phyloP scores from a whole-genome alignment of 1,139 yeast species.

The Kodamaea ohmeri region DNA sequence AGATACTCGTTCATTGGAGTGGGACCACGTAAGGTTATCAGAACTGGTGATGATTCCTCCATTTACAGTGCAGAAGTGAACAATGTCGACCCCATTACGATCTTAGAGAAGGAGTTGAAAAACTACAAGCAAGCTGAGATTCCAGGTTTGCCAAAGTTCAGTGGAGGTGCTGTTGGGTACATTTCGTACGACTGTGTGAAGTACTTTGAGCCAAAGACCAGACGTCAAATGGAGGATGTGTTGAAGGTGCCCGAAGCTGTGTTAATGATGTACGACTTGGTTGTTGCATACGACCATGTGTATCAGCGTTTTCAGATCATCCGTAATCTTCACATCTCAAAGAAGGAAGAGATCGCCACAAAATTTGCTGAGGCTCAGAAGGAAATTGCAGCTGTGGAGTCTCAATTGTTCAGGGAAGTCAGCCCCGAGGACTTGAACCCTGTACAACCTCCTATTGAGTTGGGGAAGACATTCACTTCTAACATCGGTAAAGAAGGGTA shows the following conservation, averaged over 20 bases:
- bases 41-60: slow-evolving; percentile 59
- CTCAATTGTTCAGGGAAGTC: slow-evolving; percentile 36
- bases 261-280: slow-evolving; percentile 84
- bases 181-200: slow-evolving; percentile 94
- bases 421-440: slow-evolving; percentile 36
- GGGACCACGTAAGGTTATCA: slow-evolving; percentile 74
- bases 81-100: slow-evolving; percentile 70
- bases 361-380: slow-evolving; percentile 56
- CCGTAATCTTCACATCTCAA: slow-evolving; percentile 61
- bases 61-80: slow-evolving; percentile 33
- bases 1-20: slow-evolving; percentile 90
- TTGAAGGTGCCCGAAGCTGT: slow-evolving; percentile 86
- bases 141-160: slow-evolving; percentile 78
- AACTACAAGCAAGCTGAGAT: slow-evolving; percentile 64
- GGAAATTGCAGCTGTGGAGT: slow-evolving; percentile 58
- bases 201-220: slow-evolving; percentile 89
- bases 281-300: slow-evolving; percentile 90
- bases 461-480: slow-evolving; percentile 64
- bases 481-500: slow-evolving; percentile 94
- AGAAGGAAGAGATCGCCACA: slow-evolving; percentile 38
- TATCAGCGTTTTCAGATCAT: slow-evolving; percentile 89
- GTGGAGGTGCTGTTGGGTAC: slow-evolving; percentile 97
- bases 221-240: slow-evolving; percentile 70
- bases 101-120: slow-evolving; percentile 71
- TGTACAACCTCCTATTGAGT: slow-evolving; percentile 67